Evolutionary conservation across 192 early-diverging fungal species (phyloP).

Genomic region (Spizellomyces punctatus): DNA sequence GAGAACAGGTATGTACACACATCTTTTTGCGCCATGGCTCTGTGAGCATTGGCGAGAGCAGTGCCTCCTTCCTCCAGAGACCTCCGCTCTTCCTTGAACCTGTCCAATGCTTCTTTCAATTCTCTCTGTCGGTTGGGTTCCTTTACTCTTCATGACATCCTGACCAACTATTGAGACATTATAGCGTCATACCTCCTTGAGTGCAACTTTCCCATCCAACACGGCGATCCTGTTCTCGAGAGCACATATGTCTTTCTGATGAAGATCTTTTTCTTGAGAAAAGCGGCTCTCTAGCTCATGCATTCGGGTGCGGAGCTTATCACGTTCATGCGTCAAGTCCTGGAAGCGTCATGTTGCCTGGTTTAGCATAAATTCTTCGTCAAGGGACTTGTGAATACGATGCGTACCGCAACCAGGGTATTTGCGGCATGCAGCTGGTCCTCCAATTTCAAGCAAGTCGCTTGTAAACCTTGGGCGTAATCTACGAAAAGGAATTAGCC

Average conservation of each 20-base stretch:
- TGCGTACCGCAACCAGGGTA: constrained; percentile 23
- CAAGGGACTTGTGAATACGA: not conserved
- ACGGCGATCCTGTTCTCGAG: constrained; percentile 4
- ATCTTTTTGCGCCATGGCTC: constrained; percentile 44
- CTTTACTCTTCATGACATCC: not conserved
- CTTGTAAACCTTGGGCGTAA: constrained; percentile 33
- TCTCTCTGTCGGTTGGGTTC: not conserved
- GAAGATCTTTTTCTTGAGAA: not conserved
- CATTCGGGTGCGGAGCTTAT: constrained; percentile 6
- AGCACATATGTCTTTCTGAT: not conserved
- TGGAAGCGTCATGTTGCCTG: not conserved
- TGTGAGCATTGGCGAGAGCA: constrained; percentile 27
- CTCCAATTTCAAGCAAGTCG: constrained; percentile 36
- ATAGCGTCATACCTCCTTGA: constrained; percentile 8
- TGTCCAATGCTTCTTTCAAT: constrained; percentile 5
- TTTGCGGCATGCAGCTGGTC: constrained; percentile 33
- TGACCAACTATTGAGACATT: too few relatives aligned
- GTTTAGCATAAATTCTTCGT: not conserved
- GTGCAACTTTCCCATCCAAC: constrained; percentile 8
- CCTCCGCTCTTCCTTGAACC: constrained; percentile 11
- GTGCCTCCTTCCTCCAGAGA: constrained; percentile 12
- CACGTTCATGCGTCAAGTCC: constrained; percentile 27
- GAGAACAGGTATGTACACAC: constrained; percentile 9
- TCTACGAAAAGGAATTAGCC: not conserved
- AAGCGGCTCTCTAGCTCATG: constrained; percentile 19